A percentile compares a stretch with the other conserved stretches of the same genome.
Evolutionary conservation across 768 basidiomycete species (phyloP).

Genomic region (Suillus paluster): DNA sequence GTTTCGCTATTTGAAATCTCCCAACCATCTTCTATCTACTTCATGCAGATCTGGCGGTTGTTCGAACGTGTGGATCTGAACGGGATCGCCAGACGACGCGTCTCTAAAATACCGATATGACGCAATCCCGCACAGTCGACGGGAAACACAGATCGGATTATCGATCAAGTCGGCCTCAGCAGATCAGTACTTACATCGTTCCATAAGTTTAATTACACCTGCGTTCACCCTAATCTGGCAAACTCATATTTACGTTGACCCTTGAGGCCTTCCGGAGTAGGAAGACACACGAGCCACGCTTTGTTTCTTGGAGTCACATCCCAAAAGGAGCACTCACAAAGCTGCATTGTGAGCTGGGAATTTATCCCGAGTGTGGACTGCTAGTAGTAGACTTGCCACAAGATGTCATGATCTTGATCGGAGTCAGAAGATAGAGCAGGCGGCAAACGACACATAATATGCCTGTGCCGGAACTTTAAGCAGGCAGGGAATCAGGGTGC

Average conservation of each 20-base stretch:
- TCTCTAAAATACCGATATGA: conserved; percentile 1
- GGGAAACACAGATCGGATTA: background rate
- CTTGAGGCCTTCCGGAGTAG: background rate
- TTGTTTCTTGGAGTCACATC: background rate
- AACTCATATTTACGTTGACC: background rate
- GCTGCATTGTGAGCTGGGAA: background rate
- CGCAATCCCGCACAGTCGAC: background rate
- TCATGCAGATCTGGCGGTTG: conserved; percentile 22
- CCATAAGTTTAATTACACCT: background rate
- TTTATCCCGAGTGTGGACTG: background rate
- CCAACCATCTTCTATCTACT: background rate
- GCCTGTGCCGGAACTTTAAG: conserved; percentile 26
- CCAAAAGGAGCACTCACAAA: background rate
- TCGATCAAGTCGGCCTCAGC: background rate
- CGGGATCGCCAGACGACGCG: conserved; percentile 1
- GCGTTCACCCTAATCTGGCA: background rate
- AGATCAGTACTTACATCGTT: background rate
- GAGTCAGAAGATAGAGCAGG: conserved; percentile 6
- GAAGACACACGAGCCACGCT: background rate
- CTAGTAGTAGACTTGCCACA: background rate
- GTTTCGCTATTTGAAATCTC: conserved; percentile 40
- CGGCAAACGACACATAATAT: conserved; percentile 34
- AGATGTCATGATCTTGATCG: conserved; percentile 12
- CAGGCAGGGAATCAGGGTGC: conserved; percentile 30
- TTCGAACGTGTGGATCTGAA: conserved; percentile 15